These are phyloP conservation scores for Cladosporium sp. DNA, from an alignment of 2,329 filamentous ascomycete genomes.

Conservation along the genomic window DNA sequence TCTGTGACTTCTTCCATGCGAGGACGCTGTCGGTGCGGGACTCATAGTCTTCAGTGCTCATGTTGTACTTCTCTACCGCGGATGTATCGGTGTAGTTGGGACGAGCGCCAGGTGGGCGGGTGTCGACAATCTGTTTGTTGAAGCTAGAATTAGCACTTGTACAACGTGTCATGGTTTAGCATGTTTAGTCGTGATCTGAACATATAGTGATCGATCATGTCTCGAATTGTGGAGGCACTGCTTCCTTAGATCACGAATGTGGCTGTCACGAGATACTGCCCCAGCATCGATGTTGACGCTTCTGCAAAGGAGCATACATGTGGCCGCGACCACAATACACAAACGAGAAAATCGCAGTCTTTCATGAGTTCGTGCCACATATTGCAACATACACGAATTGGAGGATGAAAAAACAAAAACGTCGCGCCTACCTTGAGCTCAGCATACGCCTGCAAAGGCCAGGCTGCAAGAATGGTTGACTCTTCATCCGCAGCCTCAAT, in stretches of 20 bases:
- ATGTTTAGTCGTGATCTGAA: neutral
- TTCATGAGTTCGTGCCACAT: neutral
- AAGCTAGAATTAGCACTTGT: neutral
- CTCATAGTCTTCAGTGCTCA: conserved; percentile 84
- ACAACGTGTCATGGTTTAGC: neutral
- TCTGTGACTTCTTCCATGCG: conserved; percentile 92
- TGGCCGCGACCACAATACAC: too few relatives aligned
- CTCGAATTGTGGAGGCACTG: too few relatives aligned
- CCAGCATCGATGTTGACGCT: too few relatives aligned
- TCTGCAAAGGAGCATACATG: too few relatives aligned
- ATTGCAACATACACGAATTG: neutral
- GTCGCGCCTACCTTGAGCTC: conserved; percentile 66
- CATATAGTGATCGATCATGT: too few relatives aligned
- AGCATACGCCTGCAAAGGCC: conserved; percentile 68
- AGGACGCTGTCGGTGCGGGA: conserved; percentile 82
- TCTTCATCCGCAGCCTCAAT: conserved; percentile 73
- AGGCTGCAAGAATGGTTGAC: conserved; percentile 57
- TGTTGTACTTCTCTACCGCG: conserved; percentile 80
- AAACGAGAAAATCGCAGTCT: too few relatives aligned
- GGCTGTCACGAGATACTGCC: too few relatives aligned
- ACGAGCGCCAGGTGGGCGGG: conserved; percentile 68
- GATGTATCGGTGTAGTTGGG: conserved; percentile 79
- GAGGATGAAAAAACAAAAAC: neutral
- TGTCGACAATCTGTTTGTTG: conserved; percentile 65
- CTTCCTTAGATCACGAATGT: too few relatives aligned